Evolutionary conservation across 192 early-diverging fungal species (phyloP).

Genomic region (Coemansia sp.): DNA sequence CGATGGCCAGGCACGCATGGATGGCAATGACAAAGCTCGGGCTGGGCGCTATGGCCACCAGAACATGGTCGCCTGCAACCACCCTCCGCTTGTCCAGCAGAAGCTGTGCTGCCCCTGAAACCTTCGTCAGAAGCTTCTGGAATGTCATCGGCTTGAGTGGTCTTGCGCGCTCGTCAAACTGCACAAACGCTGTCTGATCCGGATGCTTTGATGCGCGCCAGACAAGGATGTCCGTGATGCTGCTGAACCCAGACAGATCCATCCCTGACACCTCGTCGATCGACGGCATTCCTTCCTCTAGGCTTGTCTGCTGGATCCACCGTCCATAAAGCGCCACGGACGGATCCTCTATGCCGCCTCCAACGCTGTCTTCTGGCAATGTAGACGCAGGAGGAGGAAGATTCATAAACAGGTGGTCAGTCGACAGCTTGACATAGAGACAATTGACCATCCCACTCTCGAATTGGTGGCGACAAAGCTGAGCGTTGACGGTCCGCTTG

Average conservation of each 20-base stretch:
- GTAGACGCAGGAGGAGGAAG: conserved; percentile 52
- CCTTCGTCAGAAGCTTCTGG: conserved; percentile 67
- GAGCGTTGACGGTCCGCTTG: conserved; percentile 63
- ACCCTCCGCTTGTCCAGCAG: conserved; percentile 63
- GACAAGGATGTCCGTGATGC: conserved; percentile 70
- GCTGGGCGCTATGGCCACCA: conserved; percentile 69
- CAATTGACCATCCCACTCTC: conserved; percentile 62
- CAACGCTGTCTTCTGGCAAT: conserved; percentile 47
- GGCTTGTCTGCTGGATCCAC: conserved; percentile 70
- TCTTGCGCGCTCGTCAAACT: conserved; percentile 61
- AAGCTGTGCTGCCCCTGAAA: conserved; percentile 65
- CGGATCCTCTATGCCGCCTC: conserved; percentile 19
- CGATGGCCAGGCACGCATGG: conserved; percentile 81
- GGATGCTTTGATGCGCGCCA: conserved; percentile 69
- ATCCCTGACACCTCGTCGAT: conserved; percentile 71
- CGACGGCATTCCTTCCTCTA: conserved; percentile 63
- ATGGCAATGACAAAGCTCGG: conserved; percentile 69
- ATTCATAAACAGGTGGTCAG: conserved; percentile 64
- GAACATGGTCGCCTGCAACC: conserved; percentile 58
- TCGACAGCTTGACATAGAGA: conserved; percentile 59
- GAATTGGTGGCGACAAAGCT: conserved; percentile 66
- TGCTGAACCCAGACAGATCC: conserved; percentile 67
- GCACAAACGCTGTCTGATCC: conserved; percentile 64
- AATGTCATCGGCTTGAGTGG: conserved; percentile 69
- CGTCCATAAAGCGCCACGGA: conserved; percentile 48